A percentile compares a stretch with the other conserved stretches of the same genome.
Conservation (phyloP, 139 green algal species). For the Eudorina sp. region DNA sequence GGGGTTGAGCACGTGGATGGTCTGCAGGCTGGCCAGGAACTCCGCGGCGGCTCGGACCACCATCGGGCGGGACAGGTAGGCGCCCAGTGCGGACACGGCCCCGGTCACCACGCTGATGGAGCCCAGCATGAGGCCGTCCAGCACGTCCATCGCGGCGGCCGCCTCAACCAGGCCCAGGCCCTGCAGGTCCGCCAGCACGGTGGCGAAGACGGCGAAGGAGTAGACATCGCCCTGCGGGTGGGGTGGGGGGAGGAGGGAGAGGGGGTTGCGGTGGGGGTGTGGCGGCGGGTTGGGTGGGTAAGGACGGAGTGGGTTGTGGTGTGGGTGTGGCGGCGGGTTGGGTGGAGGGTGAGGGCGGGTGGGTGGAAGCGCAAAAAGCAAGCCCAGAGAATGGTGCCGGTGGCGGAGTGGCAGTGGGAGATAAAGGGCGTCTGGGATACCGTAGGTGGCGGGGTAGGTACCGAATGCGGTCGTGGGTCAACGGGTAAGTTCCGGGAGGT, state of each 20-base stretch:
- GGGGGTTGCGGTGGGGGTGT: no score
- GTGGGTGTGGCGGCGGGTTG: no score
- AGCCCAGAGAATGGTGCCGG: no score
- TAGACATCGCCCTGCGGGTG: slow-evolving; percentile 32
- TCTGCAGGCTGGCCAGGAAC: slow-evolving; percentile 42
- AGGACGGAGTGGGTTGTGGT: no score
- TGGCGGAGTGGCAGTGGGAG: no score
- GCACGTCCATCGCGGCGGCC: slow-evolving; percentile 10
- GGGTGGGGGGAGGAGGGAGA: background rate
- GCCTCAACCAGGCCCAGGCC: slow-evolving; percentile 34
- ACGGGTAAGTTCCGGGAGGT: no score
- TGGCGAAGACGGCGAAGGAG: slow-evolving; percentile 30
- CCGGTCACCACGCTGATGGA: slow-evolving; percentile 43
- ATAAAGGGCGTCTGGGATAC: no score
- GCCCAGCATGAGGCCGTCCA: slow-evolving; percentile 40
- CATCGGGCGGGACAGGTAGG: slow-evolving; percentile 19
- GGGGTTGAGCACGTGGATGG: slow-evolving; percentile 36
- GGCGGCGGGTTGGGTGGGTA: no score
- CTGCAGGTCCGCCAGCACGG: slow-evolving; percentile 36
- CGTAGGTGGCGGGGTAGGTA: no score
- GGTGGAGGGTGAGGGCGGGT: no score
- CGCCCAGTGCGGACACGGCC: slow-evolving; percentile 27
- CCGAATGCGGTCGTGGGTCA: no score
- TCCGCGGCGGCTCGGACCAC: slow-evolving; percentile 1
- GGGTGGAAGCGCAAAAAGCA: no score